Evolutionary conservation across 441 rosid genomes (phyloP).

Genomic region (Populus hybrid): DNA sequence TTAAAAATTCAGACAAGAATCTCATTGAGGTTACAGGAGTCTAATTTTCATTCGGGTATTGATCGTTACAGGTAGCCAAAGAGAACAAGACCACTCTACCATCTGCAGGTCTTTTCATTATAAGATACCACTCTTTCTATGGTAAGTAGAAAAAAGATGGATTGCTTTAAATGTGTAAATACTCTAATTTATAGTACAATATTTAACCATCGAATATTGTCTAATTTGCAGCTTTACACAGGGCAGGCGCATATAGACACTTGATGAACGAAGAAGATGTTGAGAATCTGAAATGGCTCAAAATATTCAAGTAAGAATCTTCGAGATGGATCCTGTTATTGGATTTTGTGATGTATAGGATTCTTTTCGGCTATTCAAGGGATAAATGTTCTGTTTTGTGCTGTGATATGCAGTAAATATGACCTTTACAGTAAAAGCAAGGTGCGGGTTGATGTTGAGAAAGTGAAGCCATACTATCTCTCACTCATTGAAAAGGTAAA

Average conservation of each 20-base stretch:
- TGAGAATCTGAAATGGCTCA: conserved; percentile 73
- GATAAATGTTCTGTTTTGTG: background rate
- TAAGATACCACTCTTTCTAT: conserved; percentile 85
- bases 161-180: background rate
- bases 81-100: conserved; percentile 76
- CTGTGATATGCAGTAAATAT: conserved; percentile 57
- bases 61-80: conserved; percentile 59
- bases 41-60: background rate
- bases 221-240: conserved; percentile 61
- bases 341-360: background rate
- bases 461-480: conserved; percentile 75
- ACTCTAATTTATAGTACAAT: background rate
- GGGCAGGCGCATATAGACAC: conserved; percentile 59
- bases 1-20: background rate
- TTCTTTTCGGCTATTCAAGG: background rate
- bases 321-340: background rate
- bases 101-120: conserved; percentile 65
- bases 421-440: conserved; percentile 94
- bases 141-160: conserved; percentile 34
- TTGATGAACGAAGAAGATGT: conserved; percentile 64
- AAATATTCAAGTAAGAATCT: conserved; percentile 28
- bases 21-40: background rate
- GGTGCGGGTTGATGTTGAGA: conserved; percentile 64
- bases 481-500: conserved; percentile 72
- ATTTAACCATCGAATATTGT: background rate